Evolutionary conservation across 495 filamentous ascomycete genomes (phyloP), one percentile per base, ranked within the genome.

Genomic region (Tuber calosporum): DNA sequence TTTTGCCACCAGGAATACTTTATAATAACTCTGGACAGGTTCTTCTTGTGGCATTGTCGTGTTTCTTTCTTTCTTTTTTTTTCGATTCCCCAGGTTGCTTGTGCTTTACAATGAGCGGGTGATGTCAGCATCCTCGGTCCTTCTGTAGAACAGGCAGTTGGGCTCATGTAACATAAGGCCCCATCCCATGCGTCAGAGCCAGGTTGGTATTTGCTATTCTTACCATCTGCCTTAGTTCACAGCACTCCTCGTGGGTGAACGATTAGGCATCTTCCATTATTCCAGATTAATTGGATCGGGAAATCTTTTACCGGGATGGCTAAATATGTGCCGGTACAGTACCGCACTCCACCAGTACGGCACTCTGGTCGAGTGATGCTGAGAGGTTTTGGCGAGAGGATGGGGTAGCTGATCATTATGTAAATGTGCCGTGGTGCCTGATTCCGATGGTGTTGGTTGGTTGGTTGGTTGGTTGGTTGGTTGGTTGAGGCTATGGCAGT

Each of bases 341-440:
- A 6, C n/a, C 2, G n/a, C 30, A 30, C 4, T 17, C 8, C 3
- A 19, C 39, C 9, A 2, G n/a, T 26, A 15, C n/a, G 6, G n/a
- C n/a, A 15, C n/a, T 62, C 3, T 62, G 53, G 3, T 3, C 53
- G 26, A 34, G 53, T 62, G 53, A 62, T 62, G 26, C 13, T 62
- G 53, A 62, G 53, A 62, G 53, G 53, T 62, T 62, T 62, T 62
- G 53, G 53, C 53, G 53, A 62, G 26, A 62, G 53, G 53, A 62
- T 62, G 53, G 13, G 53, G 53, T 62, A 34, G 53, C 34, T 26
- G 26, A 62, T 34, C 53, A 62, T 62, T 62, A 62, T 62, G 53
- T 62, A 62, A 62, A 34, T 30, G 26, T n/a, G n/a, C n/a, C n/a
- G n/a, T 4, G 26, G 26, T 62, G 26, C 1, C 26, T 17, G 53